Conservation (phyloP, 352 stramenopile genomes). For the Pythium plurisporium region DNA sequence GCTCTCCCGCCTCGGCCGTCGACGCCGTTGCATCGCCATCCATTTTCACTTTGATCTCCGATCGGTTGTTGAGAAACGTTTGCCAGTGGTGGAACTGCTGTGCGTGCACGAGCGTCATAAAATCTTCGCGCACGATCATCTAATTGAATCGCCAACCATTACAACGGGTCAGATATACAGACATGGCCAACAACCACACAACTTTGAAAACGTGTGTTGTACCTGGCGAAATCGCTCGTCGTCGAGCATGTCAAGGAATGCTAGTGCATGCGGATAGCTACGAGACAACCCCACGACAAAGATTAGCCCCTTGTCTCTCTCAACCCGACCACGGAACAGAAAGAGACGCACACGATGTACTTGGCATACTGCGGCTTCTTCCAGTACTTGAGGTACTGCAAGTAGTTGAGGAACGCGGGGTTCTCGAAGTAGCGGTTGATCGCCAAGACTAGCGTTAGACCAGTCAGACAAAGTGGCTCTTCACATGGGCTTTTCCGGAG, state of each 20-base stretch:
- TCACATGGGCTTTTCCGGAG: too few species aligned
- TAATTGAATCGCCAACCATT: neutral
- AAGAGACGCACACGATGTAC: constrained; percentile 87
- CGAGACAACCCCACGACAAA: neutral
- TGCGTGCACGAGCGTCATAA: constrained; percentile 82
- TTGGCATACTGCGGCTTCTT: constrained; percentile 89
- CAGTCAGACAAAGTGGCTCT: neutral
- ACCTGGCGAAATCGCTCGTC: constrained; percentile 82
- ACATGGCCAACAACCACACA: too few species aligned
- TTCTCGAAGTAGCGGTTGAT: constrained; percentile 92
- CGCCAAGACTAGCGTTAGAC: constrained; percentile 53
- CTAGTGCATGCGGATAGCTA: constrained; percentile 83
- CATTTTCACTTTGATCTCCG: constrained; percentile 31
- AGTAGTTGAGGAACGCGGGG: constrained; percentile 85
- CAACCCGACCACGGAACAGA: too few species aligned
- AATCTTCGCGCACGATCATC: constrained; percentile 84
- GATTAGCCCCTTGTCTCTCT: too few species aligned
- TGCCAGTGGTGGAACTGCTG: constrained; percentile 91
- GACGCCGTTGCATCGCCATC: neutral
- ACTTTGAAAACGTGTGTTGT: too few species aligned
- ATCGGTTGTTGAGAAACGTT: constrained; percentile 81
- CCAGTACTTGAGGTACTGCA: constrained; percentile 92
- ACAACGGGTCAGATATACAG: too few species aligned
- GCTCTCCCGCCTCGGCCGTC: neutral
- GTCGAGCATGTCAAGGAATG: constrained; percentile 87